Percentiles rank a stretch among this genome's conserved stretches.
Evolutionary conservation across 2,329 filamentous ascomycete species (phyloP).

Genomic region (Clonostachys byssicola): DNA sequence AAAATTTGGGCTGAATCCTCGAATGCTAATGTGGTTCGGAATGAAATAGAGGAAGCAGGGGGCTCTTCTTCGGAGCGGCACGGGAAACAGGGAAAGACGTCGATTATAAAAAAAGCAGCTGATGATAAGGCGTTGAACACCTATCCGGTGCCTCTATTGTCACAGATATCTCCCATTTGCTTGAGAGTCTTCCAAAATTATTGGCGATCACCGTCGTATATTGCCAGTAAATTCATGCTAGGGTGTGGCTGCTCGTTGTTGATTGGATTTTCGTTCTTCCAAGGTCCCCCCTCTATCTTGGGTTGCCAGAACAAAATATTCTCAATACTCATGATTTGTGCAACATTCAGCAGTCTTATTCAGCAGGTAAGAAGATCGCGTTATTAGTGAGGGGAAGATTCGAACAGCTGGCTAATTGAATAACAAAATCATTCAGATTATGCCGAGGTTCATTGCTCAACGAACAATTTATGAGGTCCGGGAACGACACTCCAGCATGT

Average conservation of each 20-base stretch:
- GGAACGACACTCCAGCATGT: conserved; percentile 78
- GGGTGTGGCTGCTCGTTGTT: conserved; percentile 53
- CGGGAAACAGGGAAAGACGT: no score
- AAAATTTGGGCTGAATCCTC: no score
- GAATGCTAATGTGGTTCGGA: conserved; percentile 36
- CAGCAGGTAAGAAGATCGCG: conserved; percentile 44
- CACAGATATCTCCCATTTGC: no score
- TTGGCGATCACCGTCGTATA: no score
- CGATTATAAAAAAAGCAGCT: no score
- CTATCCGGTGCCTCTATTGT: no score
- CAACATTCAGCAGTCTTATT: conserved; percentile 66
- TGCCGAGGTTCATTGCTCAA: conserved; percentile 83
- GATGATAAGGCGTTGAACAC: no score
- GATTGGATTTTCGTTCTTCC: conserved; percentile 76
- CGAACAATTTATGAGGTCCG: conserved; percentile 79
- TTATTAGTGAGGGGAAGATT: no score
- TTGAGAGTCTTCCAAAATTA: no score
- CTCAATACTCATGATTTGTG: conserved; percentile 59
- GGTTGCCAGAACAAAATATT: conserved; percentile 79
- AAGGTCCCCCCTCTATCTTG: conserved; percentile 58
- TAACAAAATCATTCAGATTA: background rate
- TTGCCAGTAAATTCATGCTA: no score
- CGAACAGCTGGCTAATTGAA: no score
- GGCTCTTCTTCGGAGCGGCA: no score
- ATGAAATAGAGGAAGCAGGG: conserved; percentile 28